phyloP scores from a whole-genome alignment of 768 basidiomycete species.

The Rhodotorula toruloides region DNA sequence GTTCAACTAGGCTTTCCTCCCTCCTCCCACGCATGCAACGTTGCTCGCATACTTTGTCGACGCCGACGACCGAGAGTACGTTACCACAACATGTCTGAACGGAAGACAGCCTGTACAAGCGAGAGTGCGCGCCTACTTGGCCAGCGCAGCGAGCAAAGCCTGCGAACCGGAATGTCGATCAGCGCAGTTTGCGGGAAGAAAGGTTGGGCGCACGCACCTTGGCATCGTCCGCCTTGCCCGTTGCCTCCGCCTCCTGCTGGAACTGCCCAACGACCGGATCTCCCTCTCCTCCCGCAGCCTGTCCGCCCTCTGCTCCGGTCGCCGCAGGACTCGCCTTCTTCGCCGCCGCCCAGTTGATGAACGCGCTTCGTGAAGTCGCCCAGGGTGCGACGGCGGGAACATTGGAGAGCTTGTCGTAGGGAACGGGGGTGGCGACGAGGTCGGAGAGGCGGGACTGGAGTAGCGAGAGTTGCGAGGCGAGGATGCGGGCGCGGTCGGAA shows the following conservation, averaged over 20 bases:
- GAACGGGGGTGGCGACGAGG: conserved; percentile 17
- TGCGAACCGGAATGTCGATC: neutral
- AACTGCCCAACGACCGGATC: neutral
- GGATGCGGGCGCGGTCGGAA: neutral
- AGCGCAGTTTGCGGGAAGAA: too few species aligned
- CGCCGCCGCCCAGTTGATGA: conserved; percentile 36
- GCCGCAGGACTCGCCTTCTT: conserved; percentile 8
- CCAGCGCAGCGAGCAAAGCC: neutral
- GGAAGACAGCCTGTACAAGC: too few species aligned
- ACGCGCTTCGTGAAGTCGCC: conserved; percentile 13
- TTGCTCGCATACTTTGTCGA: neutral
- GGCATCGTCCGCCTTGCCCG: conserved; percentile 22
- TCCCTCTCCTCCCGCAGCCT: neutral
- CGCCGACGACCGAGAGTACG: neutral
- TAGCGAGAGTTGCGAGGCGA: conserved; percentile 14
- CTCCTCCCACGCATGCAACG: too few species aligned
- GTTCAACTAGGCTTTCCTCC: conserved; percentile 65
- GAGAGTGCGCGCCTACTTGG: too few species aligned
- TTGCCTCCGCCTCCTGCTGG: conserved; percentile 1
- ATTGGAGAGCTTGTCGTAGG: neutral
- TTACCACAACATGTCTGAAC: too few species aligned
- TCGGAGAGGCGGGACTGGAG: conserved; percentile 20
- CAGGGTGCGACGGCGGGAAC: conserved; percentile 3
- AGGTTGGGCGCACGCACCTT: conserved; percentile 5
- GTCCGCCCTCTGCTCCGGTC: neutral